A percentile compares a stretch with the other conserved stretches of the same genome.
Evolutionary conservation across 768 basidiomycete genomes (phyloP).

Genomic region (Arthromyces matolae): DNA sequence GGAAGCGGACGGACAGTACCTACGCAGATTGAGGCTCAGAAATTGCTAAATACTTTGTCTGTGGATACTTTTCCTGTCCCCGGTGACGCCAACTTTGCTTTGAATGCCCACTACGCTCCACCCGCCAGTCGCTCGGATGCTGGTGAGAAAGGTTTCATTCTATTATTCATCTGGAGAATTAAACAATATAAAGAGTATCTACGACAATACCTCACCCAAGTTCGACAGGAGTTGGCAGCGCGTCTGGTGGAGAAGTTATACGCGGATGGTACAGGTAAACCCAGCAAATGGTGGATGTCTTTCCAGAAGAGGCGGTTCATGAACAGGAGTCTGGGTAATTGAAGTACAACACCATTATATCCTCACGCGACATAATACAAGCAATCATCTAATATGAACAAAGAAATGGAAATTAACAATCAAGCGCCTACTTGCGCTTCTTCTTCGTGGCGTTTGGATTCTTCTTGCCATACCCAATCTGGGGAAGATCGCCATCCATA

Average conservation of each 20-base stretch:
- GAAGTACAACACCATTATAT: constrained; percentile 26
- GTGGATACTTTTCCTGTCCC: constrained; percentile 93
- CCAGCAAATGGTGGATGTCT: constrained; percentile 99
- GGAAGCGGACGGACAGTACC: constrained; percentile 66
- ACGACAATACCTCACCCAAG: constrained; percentile 87
- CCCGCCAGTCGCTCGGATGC: constrained; percentile 75
- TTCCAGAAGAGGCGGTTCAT: constrained; percentile 98
- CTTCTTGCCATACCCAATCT: constrained; percentile 80
- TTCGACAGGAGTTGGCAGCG: constrained; percentile 86
- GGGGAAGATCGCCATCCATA: constrained; percentile 69
- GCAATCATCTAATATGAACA: constrained; percentile 12
- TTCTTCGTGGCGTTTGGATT: constrained; percentile 82
- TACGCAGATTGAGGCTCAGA: constrained; percentile 80
- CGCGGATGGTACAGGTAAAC: constrained; percentile 88
- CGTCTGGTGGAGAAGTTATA: constrained; percentile 87
- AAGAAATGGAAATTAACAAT: constrained; percentile 14
- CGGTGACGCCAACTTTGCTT: constrained; percentile 90
- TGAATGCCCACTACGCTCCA: constrained; percentile 88
- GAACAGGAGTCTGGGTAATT: constrained; percentile 82
- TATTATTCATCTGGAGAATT: constrained; percentile 8
- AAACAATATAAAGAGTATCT: constrained; percentile 62
- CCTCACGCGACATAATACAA: constrained; percentile 12
- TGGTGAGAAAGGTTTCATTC: constrained; percentile 43
- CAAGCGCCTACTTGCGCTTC: constrained; percentile 47
- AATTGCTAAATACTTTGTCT: constrained; percentile 85